Evolutionary conservation across 441 rosid species (phyloP).

Genomic region (Sinapis alba): DNA sequence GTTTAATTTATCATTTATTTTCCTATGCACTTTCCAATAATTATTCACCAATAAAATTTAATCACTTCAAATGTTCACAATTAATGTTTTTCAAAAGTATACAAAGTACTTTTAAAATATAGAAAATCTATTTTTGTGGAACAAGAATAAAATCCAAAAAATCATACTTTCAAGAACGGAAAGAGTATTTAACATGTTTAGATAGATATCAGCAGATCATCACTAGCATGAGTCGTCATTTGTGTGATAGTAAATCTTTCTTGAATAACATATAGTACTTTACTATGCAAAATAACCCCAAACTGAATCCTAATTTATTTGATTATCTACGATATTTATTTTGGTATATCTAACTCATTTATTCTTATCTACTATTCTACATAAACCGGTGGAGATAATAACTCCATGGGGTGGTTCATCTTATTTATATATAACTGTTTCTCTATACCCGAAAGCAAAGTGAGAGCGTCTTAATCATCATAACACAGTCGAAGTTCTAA

Average conservation of each 20-base stretch:
- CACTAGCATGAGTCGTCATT: not conserved
- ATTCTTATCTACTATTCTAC: conserved; percentile 36
- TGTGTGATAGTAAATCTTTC: conserved; percentile 6
- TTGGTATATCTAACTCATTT: conserved; percentile 39
- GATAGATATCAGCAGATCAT: conserved; percentile 1
- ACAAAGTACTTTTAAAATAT: too few relatives aligned
- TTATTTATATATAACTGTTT: conserved; percentile 25
- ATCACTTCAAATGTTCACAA: too few relatives aligned
- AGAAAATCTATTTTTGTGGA: too few relatives aligned
- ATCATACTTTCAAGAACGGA: too few relatives aligned
- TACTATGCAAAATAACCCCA: not conserved
- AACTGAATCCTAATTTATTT: conserved; percentile 5
- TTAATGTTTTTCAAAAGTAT: too few relatives aligned
- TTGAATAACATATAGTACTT: not conserved
- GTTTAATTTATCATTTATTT: too few relatives aligned
- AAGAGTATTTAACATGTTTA: not conserved
- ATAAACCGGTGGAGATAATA: conserved; percentile 37
- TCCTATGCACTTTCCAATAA: too few relatives aligned
- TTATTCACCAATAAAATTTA: too few relatives aligned
- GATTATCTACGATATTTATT: conserved; percentile 27
- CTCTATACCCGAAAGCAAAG: conserved; percentile 22
- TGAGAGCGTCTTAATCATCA: conserved; percentile 6
- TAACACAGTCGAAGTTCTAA: conserved; percentile 4
- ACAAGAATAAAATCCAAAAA: too few relatives aligned
- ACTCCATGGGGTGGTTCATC: conserved; percentile 21